Evolutionary conservation across 2,329 filamentous ascomycete species (phyloP).

Genomic region (Cercospora sp.): DNA sequence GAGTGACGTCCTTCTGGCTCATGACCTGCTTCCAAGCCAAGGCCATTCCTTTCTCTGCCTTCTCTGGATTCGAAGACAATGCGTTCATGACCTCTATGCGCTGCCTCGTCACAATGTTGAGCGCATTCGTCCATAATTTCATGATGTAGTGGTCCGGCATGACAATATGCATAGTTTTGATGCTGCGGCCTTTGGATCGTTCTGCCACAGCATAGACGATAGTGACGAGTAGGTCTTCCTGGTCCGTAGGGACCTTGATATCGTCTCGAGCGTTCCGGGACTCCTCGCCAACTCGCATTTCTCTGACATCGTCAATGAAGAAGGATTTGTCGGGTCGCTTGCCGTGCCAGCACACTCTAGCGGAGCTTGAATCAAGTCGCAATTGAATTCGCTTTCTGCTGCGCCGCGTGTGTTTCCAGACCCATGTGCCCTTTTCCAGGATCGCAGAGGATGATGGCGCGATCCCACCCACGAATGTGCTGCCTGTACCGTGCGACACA

Average conservation of each 20-base stretch:
- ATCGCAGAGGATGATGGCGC: slow-evolving; percentile 75
- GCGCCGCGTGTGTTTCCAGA: slow-evolving; percentile 86
- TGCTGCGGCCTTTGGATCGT: slow-evolving; percentile 66
- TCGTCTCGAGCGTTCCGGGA: slow-evolving; percentile 88
- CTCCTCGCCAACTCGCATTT: slow-evolving; percentile 80
- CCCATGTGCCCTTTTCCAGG: slow-evolving; percentile 73
- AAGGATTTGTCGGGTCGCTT: slow-evolving; percentile 77
- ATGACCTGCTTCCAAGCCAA: slow-evolving; percentile 77
- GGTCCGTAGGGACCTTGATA: slow-evolving; percentile 66
- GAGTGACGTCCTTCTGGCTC: slow-evolving; percentile 61
- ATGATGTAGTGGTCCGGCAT: slow-evolving; percentile 72
- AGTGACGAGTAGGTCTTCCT: slow-evolving; percentile 79
- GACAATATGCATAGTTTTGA: slow-evolving; percentile 85
- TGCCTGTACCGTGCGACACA: slow-evolving; percentile 33
- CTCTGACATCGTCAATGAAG: slow-evolving; percentile 92
- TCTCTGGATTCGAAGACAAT: slow-evolving; percentile 72
- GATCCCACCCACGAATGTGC: slow-evolving; percentile 48
- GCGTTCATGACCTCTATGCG: slow-evolving; percentile 89
- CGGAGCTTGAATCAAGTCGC: slow-evolving; percentile 77
- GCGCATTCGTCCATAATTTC: slow-evolving; percentile 76
- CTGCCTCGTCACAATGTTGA: slow-evolving; percentile 81
- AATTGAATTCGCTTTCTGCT: slow-evolving; percentile 71
- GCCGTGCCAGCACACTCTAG: slow-evolving; percentile 85
- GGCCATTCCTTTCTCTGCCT: slow-evolving; percentile 71
- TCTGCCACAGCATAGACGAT: slow-evolving; percentile 82